Percentiles rank a stretch among this genome's conserved stretches.
Evolutionary conservation across 2,329 filamentous ascomycete species (phyloP).

Genomic region (Bipolaris cookei): DNA sequence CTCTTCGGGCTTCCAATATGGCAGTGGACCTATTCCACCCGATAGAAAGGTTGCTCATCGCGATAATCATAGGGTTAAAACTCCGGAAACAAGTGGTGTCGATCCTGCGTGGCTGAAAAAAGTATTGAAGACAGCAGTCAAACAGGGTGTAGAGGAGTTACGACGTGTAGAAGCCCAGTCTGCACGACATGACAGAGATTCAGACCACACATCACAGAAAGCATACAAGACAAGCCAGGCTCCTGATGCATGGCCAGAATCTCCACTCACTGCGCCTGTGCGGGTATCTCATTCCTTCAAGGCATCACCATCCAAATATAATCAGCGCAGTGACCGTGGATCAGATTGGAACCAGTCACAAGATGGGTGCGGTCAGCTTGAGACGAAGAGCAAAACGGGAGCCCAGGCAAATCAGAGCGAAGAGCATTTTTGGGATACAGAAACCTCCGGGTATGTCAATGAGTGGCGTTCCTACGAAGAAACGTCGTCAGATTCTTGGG

Average conservation of each 20-base stretch:
- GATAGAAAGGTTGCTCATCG: slow-evolving; percentile 8
- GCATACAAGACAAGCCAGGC: slow-evolving; percentile 17
- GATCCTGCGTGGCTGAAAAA: slow-evolving; percentile 27
- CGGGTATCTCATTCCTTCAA: neutral
- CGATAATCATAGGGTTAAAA: neutral
- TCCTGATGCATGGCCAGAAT: slow-evolving; percentile 37
- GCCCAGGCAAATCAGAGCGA: slow-evolving; percentile 23
- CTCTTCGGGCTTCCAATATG: slow-evolving; percentile 32
- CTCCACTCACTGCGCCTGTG: slow-evolving; percentile 10
- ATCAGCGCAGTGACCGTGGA: neutral
- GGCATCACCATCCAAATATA: neutral
- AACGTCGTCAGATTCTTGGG: slow-evolving; percentile 26
- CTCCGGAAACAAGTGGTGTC: slow-evolving; percentile 4
- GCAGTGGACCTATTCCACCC: slow-evolving; percentile 34
- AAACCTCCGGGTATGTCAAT: slow-evolving; percentile 5
- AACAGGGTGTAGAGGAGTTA: slow-evolving; percentile 30
- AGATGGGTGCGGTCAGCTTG: slow-evolving; percentile 5
- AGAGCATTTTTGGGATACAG: slow-evolving; percentile 15
- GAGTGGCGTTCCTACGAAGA: slow-evolving; percentile 23
- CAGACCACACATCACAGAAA: neutral
- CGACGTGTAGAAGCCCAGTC: slow-evolving; percentile 8
- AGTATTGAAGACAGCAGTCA: slow-evolving; percentile 28
- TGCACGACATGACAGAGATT: neutral
- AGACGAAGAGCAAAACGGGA: slow-evolving; percentile 5
- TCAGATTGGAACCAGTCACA: slow-evolving; percentile 13